Evolutionary conservation across 257 asterid genomes (phyloP).

Genomic region (Jaltomata sinuosa): DNA sequence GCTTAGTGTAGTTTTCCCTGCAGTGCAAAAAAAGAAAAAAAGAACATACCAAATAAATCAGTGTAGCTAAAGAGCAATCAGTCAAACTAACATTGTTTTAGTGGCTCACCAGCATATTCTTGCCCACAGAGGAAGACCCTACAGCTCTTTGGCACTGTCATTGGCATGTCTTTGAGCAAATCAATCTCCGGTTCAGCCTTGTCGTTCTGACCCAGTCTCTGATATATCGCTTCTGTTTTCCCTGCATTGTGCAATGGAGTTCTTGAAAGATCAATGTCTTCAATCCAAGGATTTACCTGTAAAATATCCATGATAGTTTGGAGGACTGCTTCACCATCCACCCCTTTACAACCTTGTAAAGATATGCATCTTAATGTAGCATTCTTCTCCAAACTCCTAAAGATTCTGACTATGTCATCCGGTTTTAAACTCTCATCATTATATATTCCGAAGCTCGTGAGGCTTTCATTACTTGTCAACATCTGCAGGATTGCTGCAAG

Average conservation of each 20-base stretch:
- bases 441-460: constrained; percentile 43
- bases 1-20: constrained; percentile 61
- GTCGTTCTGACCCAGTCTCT: constrained; percentile 49
- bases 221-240: constrained; percentile 46
- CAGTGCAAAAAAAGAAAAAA: background rate
- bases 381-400: constrained; percentile 64
- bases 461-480: constrained; percentile 53
- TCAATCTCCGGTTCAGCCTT: constrained; percentile 46
- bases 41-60: background rate
- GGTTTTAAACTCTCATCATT: constrained; percentile 58
- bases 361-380: constrained; percentile 46
- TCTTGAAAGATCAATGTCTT: constrained; percentile 51
- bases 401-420: constrained; percentile 36
- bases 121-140: constrained; percentile 71
- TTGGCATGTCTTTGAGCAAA: constrained; percentile 50
- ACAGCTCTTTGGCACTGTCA: constrained; percentile 55
- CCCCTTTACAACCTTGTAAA: constrained; percentile 76
- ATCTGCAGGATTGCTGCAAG: constrained; percentile 46
- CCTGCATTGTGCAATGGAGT: constrained; percentile 65
- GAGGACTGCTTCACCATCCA: constrained; percentile 54
- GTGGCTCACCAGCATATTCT: constrained; percentile 49
- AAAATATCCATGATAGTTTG: constrained; percentile 46
- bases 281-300: constrained; percentile 86
- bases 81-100: background rate
- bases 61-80: background rate